Evolutionary conservation across 2,329 filamentous ascomycete species (phyloP), one percentile per base, ranked within the genome.

Genomic region (Aspergillus fischeri): DNA sequence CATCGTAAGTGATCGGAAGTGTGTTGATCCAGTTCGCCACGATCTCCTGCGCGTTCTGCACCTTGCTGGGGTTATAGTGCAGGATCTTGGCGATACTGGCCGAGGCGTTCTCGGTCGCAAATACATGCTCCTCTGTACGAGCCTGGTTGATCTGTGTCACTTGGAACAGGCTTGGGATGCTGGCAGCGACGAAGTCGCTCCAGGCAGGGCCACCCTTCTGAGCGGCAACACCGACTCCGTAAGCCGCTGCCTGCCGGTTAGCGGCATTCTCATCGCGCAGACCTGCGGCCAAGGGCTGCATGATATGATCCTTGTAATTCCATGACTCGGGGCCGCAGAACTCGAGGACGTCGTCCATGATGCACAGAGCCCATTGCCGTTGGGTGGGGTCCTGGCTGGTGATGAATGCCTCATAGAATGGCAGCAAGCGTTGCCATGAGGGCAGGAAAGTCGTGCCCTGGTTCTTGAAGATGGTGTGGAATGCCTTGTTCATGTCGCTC

Each of bases 401-500:
- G 63, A 96, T 87, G 74, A 97, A 97, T 32, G 82, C 82, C 66
- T 92, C 87, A 73, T 97, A 97, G 55, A 91, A 96, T 10, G 83
- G 80, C 73, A 96, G 86, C 25, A 99, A 82, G 53, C 86, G 85
- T 72, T 96, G 90, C 92, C 93, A 99, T 45, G 91, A 81, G 4
- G 87, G 88, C 54, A 99, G 82, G 81, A 99, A 99, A 10, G 83
- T 80, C 9, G 86, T 82, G 25, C 91, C 90, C 72, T 97, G 92
- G 78, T 96, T 92, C 81, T 97, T 97, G 83, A 99, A 99, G 64
- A 99, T 91, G 59, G 92, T 93, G 77, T 99, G 94, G 83, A 96
- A 99, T 0, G 94, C 93, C 81, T 99, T 99, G 85, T 99, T 99
- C 94, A 99, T 99, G 71, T 99, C 94, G 1, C 92, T 96, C 47